These are phyloP conservation scores for Kluyveromyces dobzhanskii DNA, from an alignment of 805 yeast species.

Conservation along the genomic window DNA sequence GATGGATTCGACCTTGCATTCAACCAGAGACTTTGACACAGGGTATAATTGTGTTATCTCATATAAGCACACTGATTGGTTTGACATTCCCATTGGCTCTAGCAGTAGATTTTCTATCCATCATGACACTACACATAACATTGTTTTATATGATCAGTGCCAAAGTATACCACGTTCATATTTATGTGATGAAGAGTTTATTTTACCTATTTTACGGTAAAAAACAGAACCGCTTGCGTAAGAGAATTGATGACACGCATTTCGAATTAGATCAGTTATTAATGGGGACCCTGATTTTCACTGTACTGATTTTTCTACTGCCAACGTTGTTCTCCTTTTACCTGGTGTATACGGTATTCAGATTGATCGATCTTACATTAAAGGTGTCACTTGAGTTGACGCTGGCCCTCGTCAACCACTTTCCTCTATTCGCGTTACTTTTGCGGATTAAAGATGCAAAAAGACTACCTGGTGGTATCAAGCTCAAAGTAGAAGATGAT, in stretches of 20 bases:
- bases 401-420: constrained; percentile 64
- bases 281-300: constrained; percentile 82
- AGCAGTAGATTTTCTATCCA: constrained; percentile 52
- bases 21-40: constrained; percentile 21
- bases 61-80: constrained; percentile 46
- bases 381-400: constrained; percentile 48
- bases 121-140: constrained; percentile 62
- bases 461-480: constrained; percentile 56
- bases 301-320: constrained; percentile 63
- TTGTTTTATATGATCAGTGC: constrained; percentile 75
- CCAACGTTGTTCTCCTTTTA: constrained; percentile 90
- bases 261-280: constrained; percentile 82
- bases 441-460: constrained; percentile 73
- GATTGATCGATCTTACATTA: constrained; percentile 42
- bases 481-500: constrained; percentile 16
- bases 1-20: constrained; percentile 18
- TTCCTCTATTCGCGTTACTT: constrained; percentile 78
- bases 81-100: constrained; percentile 62
- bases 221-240: constrained; percentile 73
- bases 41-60: constrained; percentile 27
- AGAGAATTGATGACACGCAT: constrained; percentile 77
- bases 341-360: constrained; percentile 53
- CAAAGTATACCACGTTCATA: constrained; percentile 68
- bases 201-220: constrained; percentile 84
- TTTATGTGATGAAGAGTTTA: constrained; percentile 58